A percentile compares a stretch with the other conserved stretches of the same genome.
Evolutionary conservation across 1,284 basidiomycete genomes (phyloP).

Genomic region (Rugosomyces carneus): DNA sequence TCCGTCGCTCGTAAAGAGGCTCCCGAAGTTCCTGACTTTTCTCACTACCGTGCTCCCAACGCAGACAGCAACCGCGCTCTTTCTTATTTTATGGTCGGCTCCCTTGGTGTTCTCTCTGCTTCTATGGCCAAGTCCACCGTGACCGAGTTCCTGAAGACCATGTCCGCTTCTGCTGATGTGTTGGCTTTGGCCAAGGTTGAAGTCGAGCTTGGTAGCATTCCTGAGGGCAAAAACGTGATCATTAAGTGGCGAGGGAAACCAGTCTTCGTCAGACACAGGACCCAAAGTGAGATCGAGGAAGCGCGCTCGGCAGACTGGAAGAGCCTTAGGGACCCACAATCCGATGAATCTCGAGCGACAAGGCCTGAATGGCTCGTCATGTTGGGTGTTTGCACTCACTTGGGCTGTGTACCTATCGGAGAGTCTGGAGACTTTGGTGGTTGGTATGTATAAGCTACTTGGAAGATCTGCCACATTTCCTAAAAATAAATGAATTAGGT

Average conservation of each 20-base stretch:
- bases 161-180: conserved; percentile 97
- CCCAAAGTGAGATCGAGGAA: conserved; percentile 88
- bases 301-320: conserved; percentile 85
- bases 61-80: conserved; percentile 75
- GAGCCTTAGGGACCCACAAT: conserved; percentile 87
- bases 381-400: conserved; percentile 97
- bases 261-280: conserved; percentile 98
- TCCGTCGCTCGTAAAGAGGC: conserved; percentile 59
- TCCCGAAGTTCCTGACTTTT: conserved; percentile 85
- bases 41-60: conserved; percentile 73
- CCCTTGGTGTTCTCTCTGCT: conserved; percentile 90
- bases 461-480: neutral
- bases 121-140: conserved; percentile 93
- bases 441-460: conserved; percentile 53
- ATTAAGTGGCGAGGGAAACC: conserved; percentile 99
- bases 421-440: conserved; percentile 98
- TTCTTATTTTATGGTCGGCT: conserved; percentile 97
- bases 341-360: conserved; percentile 85
- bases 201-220: conserved; percentile 86
- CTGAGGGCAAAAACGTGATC: conserved; percentile 96
- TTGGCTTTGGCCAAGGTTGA: conserved; percentile 98
- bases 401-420: conserved; percentile 98
- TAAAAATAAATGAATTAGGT: conserved; percentile 37
- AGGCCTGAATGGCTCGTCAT: conserved; percentile 98
- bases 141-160: conserved; percentile 91